These are phyloP conservation scores for Hypoxylon sp. DNA, from an alignment of 2,329 filamentous ascomycete genomes.

Conservation along the genomic window DNA sequence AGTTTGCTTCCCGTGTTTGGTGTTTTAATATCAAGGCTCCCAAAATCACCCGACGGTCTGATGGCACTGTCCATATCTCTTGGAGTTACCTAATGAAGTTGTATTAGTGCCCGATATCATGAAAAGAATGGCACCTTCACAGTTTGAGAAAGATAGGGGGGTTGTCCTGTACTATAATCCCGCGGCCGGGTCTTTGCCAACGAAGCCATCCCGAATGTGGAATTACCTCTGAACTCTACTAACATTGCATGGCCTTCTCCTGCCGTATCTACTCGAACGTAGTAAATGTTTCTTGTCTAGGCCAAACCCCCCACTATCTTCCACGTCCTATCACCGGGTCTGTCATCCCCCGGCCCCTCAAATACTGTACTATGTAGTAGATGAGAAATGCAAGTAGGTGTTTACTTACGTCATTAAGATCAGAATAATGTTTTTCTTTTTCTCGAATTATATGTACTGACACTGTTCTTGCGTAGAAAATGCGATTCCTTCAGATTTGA, in stretches of 20 bases:
- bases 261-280: neutral
- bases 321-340: conserved; percentile 6
- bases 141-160: neutral
- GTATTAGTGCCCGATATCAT: conserved; percentile 22
- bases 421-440: neutral
- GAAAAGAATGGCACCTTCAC: conserved; percentile 4
- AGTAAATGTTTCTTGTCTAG: neutral
- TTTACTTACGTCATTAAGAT: neutral
- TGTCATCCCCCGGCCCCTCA: neutral
- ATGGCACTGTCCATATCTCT: conserved; percentile 2
- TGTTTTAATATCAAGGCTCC: neutral
- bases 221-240: neutral
- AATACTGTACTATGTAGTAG: neutral
- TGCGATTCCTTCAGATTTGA: too few species aligned
- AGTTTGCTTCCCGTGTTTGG: neutral
- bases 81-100: conserved; percentile 7
- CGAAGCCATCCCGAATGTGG: neutral
- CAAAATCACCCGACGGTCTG: neutral
- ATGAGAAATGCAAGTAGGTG: neutral
- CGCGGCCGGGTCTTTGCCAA: neutral
- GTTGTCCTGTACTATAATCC: neutral
- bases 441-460: neutral
- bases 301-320: conserved; percentile 5
- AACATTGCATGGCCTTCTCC: neutral
- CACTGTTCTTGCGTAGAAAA: neutral